Conservation (phyloP, 768 basidiomycete genomes). For the Amanita exitialis region DNA sequence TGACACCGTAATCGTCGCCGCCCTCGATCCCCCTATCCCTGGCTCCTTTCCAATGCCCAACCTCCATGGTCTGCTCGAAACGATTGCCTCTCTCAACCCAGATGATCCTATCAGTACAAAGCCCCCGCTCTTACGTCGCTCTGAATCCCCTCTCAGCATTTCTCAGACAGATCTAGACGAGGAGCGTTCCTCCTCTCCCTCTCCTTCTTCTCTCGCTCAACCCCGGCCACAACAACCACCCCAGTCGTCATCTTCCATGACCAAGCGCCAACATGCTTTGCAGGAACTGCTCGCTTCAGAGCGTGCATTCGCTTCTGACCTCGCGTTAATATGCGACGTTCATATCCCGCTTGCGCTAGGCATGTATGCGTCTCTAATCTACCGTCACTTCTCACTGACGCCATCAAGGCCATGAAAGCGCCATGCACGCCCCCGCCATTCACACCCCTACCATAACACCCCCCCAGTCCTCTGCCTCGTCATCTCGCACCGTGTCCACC, state of each 20-base stretch:
- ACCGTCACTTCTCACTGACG: constrained; percentile 14
- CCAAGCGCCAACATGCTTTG: constrained; percentile 71
- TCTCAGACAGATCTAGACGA: background rate
- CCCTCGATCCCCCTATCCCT: constrained; percentile 6
- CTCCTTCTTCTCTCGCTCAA: constrained; percentile 14
- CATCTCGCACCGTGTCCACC: constrained; percentile 39
- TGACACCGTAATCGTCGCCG: constrained; percentile 2
- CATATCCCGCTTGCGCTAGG: constrained; percentile 75
- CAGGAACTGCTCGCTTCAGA: constrained; percentile 73
- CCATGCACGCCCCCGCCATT: constrained; percentile 17
- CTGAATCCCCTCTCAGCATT: constrained; percentile 1
- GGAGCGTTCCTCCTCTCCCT: constrained; percentile 15
- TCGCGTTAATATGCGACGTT: constrained; percentile 67
- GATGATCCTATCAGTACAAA: background rate
- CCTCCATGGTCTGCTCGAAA: background rate
- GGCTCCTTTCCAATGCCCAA: constrained; percentile 6
- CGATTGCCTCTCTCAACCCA: background rate
- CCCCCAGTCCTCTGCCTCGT: constrained; percentile 41
- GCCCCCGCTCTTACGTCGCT: background rate
- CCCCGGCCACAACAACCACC: constrained; percentile 9
- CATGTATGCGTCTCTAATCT: constrained; percentile 16
- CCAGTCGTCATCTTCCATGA: constrained; percentile 19
- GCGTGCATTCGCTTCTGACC: constrained; percentile 74
- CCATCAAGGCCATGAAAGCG: constrained; percentile 23
- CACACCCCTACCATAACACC: constrained; percentile 31